Base-by-base conservation (phyloP, 2,329 filamentous ascomycete genomes). In the Leptographium radiaticola region DNA sequence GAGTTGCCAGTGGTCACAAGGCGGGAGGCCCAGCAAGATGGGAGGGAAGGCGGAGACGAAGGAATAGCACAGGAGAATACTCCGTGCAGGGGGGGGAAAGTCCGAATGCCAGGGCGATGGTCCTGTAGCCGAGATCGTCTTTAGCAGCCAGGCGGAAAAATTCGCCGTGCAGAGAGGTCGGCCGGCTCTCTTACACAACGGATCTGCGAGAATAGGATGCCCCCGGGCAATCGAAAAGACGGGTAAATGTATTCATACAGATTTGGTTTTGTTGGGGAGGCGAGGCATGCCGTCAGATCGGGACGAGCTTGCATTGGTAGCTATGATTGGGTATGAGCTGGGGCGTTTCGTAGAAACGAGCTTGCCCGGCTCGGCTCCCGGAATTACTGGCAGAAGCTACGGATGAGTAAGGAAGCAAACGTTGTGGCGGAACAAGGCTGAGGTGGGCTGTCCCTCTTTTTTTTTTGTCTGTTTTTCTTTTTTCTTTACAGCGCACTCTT, bases 71-170 rank as follows among this genome's bases (percentile, higher is more conserved):
- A 52, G 43, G 51, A 48, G 31, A 31, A 38, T 47, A 11, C 34
- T 25, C 25, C 3, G 25, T 25, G 5, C 25, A 25, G 25, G 25
- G 25, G 25, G 25, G 45, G 52, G 36, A 20, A 20, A 25, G 42
- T 20, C 18, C 20, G 25, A 51, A 51, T 25, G 47, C 55, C 53
- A 53, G 53, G 33, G 55, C 50, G 55, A 53, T 57, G 56, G 56
- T 56, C 52, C 56, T 52, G 43, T n/a, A 30, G 15, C 42, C 31
- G n/a, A n/a, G 34, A 34, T n/a, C 11, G n/a, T 15, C 18, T 18
- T 30, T n/a, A 13, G 16, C 12, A 30, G n/a, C 43, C 9, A 10
- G 25, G 46, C 33, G 33, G 25, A 49, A 16, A 42, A 38, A 38
- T n/a, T n/a, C n/a, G n/a, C n/a, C n/a, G n/a, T n/a, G n/a, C n/a